phyloP scores from a whole-genome alignment of 2,329 filamentous ascomycete species.

The Monosporascus sp. region DNA sequence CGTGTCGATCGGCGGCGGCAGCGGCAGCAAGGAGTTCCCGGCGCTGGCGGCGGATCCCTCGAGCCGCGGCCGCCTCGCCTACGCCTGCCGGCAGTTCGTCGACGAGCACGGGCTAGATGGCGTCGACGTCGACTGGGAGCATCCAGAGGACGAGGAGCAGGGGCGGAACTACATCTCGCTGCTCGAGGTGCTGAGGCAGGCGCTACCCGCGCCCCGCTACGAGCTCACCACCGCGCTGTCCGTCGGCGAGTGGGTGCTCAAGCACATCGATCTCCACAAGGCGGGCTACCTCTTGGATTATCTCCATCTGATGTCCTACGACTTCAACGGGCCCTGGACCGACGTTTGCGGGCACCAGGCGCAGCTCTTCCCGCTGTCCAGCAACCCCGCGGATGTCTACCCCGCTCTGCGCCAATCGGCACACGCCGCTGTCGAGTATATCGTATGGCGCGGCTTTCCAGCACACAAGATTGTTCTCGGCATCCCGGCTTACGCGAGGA shows the following conservation, averaged over 20 bases:
- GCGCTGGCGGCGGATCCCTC: conserved; percentile 44
- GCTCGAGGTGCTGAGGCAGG: conserved; percentile 47
- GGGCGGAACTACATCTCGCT: conserved; percentile 55
- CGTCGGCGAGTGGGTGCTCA: conserved; percentile 56
- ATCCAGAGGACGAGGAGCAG: conserved; percentile 48
- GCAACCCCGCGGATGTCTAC: conserved; percentile 13
- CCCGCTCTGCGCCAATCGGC: conserved; percentile 38
- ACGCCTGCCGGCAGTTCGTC: conserved; percentile 48
- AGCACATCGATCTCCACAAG: conserved; percentile 50
- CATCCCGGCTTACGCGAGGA: conserved; percentile 58
- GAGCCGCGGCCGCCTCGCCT: conserved; percentile 49
- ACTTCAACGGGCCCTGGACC: conserved; percentile 61
- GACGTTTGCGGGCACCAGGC: conserved; percentile 58
- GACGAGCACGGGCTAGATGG: conserved; percentile 56
- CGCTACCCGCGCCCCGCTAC: conserved; percentile 51
- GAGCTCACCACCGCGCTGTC: conserved; percentile 58
- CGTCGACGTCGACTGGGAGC: conserved; percentile 67
- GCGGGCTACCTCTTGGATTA: conserved; percentile 51
- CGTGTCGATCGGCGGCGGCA: conserved; percentile 61
- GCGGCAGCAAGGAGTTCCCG: conserved; percentile 57
- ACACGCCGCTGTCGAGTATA: conserved; percentile 50
- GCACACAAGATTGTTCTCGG: conserved; percentile 56
- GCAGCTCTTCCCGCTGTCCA: conserved; percentile 46
- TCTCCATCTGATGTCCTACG: conserved; percentile 65
- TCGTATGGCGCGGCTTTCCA: conserved; percentile 49